Evolutionary conservation across 768 basidiomycete species (phyloP).

Genomic region (Kwoniella bestiolae): DNA sequence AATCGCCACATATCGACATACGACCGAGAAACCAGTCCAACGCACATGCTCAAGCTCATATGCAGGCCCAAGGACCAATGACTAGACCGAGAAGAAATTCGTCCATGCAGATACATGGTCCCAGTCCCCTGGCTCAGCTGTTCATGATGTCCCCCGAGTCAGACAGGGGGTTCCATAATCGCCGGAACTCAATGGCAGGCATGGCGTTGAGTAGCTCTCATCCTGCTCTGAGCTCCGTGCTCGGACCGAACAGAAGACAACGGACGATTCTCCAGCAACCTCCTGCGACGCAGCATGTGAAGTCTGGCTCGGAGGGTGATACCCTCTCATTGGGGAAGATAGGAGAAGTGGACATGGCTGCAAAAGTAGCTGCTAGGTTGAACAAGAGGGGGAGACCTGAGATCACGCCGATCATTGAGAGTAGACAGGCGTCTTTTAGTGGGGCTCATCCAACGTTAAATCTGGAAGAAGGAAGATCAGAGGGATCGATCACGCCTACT

Average conservation of each 20-base stretch:
- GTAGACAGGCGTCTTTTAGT: slow-evolving; percentile 19
- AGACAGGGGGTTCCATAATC: slow-evolving; percentile 8
- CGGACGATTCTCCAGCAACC: background rate
- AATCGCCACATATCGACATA: slow-evolving; percentile 11
- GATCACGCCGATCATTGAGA: slow-evolving; percentile 26
- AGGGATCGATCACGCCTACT: slow-evolving; percentile 11
- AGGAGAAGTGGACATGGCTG: background rate
- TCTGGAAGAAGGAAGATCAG: too few relatives aligned
- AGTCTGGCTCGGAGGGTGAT: slow-evolving; percentile 4
- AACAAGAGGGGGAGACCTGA: slow-evolving; percentile 16
- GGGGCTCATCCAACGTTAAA: background rate
- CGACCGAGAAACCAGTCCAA: slow-evolving; percentile 1
- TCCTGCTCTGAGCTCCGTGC: slow-evolving; percentile 20
- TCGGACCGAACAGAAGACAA: slow-evolving; percentile 12
- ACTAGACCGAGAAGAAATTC: slow-evolving; percentile 42
- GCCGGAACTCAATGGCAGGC: slow-evolving; percentile 22
- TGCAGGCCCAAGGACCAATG: slow-evolving; percentile 8
- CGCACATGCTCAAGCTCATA: background rate
- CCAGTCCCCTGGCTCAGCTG: slow-evolving; percentile 52
- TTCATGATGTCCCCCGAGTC: slow-evolving; percentile 38
- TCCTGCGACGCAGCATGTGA: background rate
- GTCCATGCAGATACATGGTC: slow-evolving; percentile 51
- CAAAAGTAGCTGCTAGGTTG: background rate
- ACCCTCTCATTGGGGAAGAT: background rate
- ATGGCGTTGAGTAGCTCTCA: slow-evolving; percentile 29